Base-by-base conservation (phyloP, 352 stramenopile species). In the Phytophthora sp. region DNA sequence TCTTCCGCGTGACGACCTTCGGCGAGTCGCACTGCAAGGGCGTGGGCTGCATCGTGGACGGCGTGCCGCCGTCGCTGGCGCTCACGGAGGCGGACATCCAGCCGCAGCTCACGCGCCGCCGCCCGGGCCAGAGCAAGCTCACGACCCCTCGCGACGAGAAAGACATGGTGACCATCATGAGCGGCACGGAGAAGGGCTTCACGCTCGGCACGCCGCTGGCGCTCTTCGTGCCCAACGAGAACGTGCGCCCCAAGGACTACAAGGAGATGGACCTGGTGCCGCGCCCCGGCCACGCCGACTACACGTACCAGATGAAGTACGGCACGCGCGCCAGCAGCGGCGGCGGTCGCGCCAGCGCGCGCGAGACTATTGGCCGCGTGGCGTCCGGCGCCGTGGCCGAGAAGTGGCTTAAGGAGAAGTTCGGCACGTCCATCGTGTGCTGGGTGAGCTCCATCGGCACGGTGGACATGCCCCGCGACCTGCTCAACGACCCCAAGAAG, bases 271-370 rank as follows among this genome's bases (percentile, higher is more conserved):
- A 87, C 56, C 77, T 91, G 4, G 86, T 96, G 21, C 88, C 89
- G 11, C 86, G 89, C 26, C 97, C 97, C 10, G 96, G 90, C 23
- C 97, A 99, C 77, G 97, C 97, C 8, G 97, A 99, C 83, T 98
- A 98, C 53, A 99, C 97, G 54, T 99, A 99, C 79, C 96, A 99
- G 89, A 96, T 98, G 77, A 99, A 99, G 78, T 99, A 99, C 75
- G 97, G 97, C 61, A 97, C 98, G 39, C 92, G 97, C 44, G 97
- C 97, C 8, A 95, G 98, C 63, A 98, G 95, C 38, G 97, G 97
- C 43, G 97, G 97, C 46, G 97, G 97, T 34, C 92, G 97, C 23
- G 94, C 90, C 24, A 98, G 91, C 42, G 97, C 97, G 10, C 88
- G 97, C 12, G 97, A 99, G 77, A 99, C 97, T 11, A 99, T 99